Percentiles rank a stretch among this genome's conserved stretches.
phyloP scores from a whole-genome alignment of 352 stramenopile species.

The Globisporangium orthogonon region DNA sequence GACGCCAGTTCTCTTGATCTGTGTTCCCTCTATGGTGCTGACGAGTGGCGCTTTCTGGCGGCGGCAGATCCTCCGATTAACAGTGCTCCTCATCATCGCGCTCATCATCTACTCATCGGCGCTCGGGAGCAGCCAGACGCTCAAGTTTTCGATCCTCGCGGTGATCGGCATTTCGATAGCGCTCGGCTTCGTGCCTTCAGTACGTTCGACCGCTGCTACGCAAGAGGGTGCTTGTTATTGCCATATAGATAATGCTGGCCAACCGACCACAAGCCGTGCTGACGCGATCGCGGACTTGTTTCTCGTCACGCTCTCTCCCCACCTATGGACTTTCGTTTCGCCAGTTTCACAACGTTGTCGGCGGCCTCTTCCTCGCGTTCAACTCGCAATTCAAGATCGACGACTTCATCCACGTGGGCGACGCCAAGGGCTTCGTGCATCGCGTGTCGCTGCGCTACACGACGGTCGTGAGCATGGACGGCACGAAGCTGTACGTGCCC shows the following conservation, averaged over 20 bases:
- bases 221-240: no score
- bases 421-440: slow-evolving; percentile 75
- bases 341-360: slow-evolving; percentile 81
- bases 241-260: no score
- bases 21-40: not conserved
- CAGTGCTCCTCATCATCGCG: slow-evolving; percentile 67
- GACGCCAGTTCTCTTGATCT: not conserved
- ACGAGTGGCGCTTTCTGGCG: not conserved
- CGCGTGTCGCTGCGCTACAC: slow-evolving; percentile 82
- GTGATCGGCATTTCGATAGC: slow-evolving; percentile 82
- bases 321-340: not conserved
- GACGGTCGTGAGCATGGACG: slow-evolving; percentile 72
- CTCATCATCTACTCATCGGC: slow-evolving; percentile 85
- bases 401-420: slow-evolving; percentile 78
- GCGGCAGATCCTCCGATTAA: slow-evolving; percentile 62
- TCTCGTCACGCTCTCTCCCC: not conserved
- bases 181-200: slow-evolving; percentile 79
- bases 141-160: slow-evolving; percentile 81
- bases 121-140: slow-evolving; percentile 52
- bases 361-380: slow-evolving; percentile 83
- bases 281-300: not conserved
- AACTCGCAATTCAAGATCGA: slow-evolving; percentile 87
- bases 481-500: slow-evolving; percentile 74
- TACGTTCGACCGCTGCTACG: slow-evolving; percentile 9
- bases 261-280: no score